These are phyloP conservation scores for Medicago lupulina DNA, from an alignment of 306 rosid genomes.

Conservation along the genomic window DNA sequence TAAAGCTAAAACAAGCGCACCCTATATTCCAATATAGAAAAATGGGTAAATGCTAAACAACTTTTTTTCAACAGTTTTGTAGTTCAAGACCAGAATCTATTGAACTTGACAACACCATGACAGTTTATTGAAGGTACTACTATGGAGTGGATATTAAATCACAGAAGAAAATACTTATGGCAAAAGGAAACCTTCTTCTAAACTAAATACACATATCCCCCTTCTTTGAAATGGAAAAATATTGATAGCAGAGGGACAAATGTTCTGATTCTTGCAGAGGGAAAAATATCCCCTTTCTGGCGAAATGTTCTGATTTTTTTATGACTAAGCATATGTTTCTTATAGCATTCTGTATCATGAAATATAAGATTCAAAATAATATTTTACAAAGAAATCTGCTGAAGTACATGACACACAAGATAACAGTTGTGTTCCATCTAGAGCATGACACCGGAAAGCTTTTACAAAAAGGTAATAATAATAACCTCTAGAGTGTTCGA, in stretches of 20 bases:
- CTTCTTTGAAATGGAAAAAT: constrained; percentile 14
- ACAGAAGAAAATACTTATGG: constrained; percentile 7
- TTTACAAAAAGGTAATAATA: not conserved
- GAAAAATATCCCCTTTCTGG: not conserved
- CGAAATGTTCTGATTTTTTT: not conserved
- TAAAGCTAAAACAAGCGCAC: too few relatives aligned
- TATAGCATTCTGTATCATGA: constrained; percentile 8
- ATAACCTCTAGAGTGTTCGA: not conserved
- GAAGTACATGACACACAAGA: constrained; percentile 26
- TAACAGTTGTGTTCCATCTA: not conserved
- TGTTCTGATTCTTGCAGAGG: not conserved
- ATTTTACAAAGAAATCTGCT: constrained; percentile 26
- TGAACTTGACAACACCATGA: constrained; percentile 3
- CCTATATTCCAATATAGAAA: constrained; percentile 7
- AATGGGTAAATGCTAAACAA: not conserved
- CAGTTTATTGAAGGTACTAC: not conserved
- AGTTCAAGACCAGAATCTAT: constrained; percentile 8
- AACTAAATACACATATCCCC: constrained; percentile 10
- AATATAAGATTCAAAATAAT: constrained; percentile 33
- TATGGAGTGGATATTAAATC: constrained; percentile 22
- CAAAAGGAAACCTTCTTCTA: not conserved
- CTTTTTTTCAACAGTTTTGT: constrained; percentile 5
- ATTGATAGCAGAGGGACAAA: constrained; percentile 7
- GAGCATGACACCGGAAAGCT: constrained; percentile 14
- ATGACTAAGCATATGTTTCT: constrained; percentile 11